Evolutionary conservation across 2,329 filamentous ascomycete genomes (phyloP).

Genomic region (Akanthomyces dipterigenus): DNA sequence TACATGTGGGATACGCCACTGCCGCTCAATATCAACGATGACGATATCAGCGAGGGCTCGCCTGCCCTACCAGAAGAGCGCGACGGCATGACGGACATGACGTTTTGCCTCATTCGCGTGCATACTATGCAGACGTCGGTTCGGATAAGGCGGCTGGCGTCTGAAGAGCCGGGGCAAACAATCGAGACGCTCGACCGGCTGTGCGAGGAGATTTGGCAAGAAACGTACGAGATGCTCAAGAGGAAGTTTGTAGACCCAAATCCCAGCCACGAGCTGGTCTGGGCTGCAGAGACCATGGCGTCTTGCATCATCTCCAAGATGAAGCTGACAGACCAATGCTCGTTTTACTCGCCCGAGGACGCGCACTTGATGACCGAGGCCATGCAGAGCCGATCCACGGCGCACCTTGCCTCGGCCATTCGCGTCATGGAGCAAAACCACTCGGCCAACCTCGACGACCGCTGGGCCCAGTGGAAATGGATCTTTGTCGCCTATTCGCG

Average conservation of each 20-base stretch:
- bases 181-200: conserved; percentile 1
- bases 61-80: conserved; percentile 21
- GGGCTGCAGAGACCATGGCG: not conserved
- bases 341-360: not conserved
- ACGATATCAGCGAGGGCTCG: conserved; percentile 33
- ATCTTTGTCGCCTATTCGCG: conserved; percentile 11
- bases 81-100: conserved; percentile 31
- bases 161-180: not conserved
- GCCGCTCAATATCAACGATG: conserved; percentile 46
- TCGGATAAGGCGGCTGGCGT: not conserved
- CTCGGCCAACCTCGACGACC: not conserved
- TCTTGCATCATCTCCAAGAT: conserved; percentile 7
- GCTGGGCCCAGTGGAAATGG: conserved; percentile 8
- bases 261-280: not conserved
- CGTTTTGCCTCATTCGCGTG: conserved; percentile 18
- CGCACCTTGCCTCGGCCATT: not conserved
- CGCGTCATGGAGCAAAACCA: conserved; percentile 10
- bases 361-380: not conserved
- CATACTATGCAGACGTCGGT: conserved; percentile 7
- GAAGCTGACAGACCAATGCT: conserved; percentile 10
- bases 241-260: not conserved
- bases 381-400: not conserved
- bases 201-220: conserved; percentile 2
- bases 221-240: not conserved
- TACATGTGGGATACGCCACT: conserved; percentile 36